Evolutionary conservation across 176 grass and related monocot species (phyloP).

Genomic region (Zea luxurians): DNA sequence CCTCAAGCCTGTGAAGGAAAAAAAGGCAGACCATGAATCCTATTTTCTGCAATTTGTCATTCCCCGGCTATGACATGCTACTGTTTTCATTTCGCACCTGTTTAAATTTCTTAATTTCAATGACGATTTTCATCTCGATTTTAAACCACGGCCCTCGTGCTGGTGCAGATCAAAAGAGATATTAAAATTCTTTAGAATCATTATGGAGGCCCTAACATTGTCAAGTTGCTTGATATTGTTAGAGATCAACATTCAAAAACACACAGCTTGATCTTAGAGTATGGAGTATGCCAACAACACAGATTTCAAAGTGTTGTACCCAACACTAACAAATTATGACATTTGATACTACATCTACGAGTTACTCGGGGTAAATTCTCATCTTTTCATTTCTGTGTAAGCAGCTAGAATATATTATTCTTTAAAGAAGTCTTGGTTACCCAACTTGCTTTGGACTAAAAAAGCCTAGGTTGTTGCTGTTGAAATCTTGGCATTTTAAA

Average conservation of each 20-base stretch:
- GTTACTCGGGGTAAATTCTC: constrained; percentile 69
- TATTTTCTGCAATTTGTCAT: neutral
- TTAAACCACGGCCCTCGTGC: constrained; percentile 24
- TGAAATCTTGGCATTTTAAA: constrained; percentile 4
- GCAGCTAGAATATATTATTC: neutral
- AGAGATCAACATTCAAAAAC: too few relatives aligned
- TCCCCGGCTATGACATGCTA: neutral
- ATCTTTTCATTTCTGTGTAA: constrained; percentile 4
- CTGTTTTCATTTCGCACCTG: neutral
- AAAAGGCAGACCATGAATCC: constrained; percentile 66
- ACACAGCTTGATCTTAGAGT: too few relatives aligned
- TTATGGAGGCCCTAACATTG: too few relatives aligned
- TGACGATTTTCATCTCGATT: neutral
- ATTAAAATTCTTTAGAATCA: too few relatives aligned
- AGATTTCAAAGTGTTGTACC: too few relatives aligned
- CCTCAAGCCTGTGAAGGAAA: constrained; percentile 97
- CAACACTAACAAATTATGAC: too few relatives aligned
- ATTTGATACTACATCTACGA: constrained; percentile 63
- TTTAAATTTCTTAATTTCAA: neutral
- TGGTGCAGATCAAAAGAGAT: constrained; percentile 64
- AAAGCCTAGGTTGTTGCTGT: neutral
- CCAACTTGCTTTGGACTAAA: neutral
- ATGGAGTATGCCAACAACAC: too few relatives aligned
- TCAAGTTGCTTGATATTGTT: too few relatives aligned
- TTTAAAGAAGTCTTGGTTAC: neutral